Evolutionary conservation across 805 yeast genomes (phyloP).

Genomic region (Monosporozyma siamensis): DNA sequence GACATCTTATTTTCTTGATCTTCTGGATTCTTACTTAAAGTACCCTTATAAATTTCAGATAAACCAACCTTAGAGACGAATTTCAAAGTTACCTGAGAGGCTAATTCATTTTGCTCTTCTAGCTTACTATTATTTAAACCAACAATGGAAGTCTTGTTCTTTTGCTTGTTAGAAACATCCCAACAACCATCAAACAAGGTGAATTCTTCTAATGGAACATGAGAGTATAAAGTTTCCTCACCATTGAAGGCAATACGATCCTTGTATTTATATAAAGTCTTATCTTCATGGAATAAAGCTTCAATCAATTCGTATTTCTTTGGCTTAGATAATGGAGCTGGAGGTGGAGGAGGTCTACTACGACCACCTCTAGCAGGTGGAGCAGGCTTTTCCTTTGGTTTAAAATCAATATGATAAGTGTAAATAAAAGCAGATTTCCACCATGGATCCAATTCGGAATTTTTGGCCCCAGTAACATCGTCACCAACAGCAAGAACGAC

Average conservation of each 20-base stretch:
- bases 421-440: slow-evolving; percentile 17
- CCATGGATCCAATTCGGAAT: slow-evolving; percentile 10
- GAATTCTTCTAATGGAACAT: slow-evolving; percentile 18
- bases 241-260: slow-evolving; percentile 19
- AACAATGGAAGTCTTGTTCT: slow-evolving; percentile 5
- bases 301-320: slow-evolving; percentile 16
- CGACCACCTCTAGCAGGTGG: background rate
- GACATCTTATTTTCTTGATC: slow-evolving; percentile 18
- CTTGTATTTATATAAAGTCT: slow-evolving; percentile 13
- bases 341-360: slow-evolving; percentile 8
- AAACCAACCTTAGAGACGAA: slow-evolving; percentile 12
- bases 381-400: background rate
- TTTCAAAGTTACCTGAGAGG: slow-evolving; percentile 13
- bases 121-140: background rate
- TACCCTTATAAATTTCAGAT: slow-evolving; percentile 15
- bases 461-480: slow-evolving; percentile 7
- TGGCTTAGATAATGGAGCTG: slow-evolving; percentile 11
- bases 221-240: slow-evolving; percentile 18
- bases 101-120: slow-evolving; percentile 6
- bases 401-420: slow-evolving; percentile 16
- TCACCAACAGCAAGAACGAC: slow-evolving; percentile 11
- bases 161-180: slow-evolving; percentile 16
- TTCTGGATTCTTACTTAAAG: slow-evolving; percentile 11
- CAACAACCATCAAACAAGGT: slow-evolving; percentile 20
- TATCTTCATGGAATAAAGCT: slow-evolving; percentile 16